Conservation (phyloP, 2,329 filamentous ascomycete genomes). For the Aspergillus sp. region DNA sequence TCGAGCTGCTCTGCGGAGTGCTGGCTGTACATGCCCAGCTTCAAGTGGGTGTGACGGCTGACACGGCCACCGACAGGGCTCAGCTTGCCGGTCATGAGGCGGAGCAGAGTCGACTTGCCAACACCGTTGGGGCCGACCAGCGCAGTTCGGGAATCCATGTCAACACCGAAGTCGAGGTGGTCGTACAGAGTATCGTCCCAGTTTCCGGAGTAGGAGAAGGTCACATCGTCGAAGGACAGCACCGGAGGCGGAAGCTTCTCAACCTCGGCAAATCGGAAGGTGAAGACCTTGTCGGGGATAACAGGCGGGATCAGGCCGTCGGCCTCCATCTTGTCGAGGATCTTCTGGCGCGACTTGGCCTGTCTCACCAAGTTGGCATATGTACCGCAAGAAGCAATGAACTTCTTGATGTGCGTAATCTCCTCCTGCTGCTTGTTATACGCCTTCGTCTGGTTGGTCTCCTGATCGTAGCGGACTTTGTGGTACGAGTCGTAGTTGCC, state of each 20-base stretch:
- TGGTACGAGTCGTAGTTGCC: constrained; percentile 98
- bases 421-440: constrained; percentile 99
- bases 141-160: constrained; percentile 97
- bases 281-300: constrained; percentile 75
- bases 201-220: constrained; percentile 93
- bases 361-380: constrained; percentile 98
- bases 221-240: constrained; percentile 91
- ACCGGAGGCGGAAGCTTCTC: constrained; percentile 99
- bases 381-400: constrained; percentile 98
- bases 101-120: constrained; percentile 91
- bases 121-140: constrained; percentile 98
- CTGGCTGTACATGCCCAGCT: constrained; percentile 96
- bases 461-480: constrained; percentile 90
- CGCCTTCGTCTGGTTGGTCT: constrained; percentile 97
- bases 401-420: constrained; percentile 99
- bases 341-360: constrained; percentile 99
- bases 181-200: constrained; percentile 87
- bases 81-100: constrained; percentile 92
- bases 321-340: constrained; percentile 99
- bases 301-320: constrained; percentile 97
- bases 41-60: constrained; percentile 91
- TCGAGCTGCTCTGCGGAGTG: constrained; percentile 98
- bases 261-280: constrained; percentile 95
- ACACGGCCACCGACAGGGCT: constrained; percentile 74
- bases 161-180: constrained; percentile 93